Conservation (phyloP, 2,329 filamentous ascomycete species). For the Cordyceps pruinosa region DNA sequence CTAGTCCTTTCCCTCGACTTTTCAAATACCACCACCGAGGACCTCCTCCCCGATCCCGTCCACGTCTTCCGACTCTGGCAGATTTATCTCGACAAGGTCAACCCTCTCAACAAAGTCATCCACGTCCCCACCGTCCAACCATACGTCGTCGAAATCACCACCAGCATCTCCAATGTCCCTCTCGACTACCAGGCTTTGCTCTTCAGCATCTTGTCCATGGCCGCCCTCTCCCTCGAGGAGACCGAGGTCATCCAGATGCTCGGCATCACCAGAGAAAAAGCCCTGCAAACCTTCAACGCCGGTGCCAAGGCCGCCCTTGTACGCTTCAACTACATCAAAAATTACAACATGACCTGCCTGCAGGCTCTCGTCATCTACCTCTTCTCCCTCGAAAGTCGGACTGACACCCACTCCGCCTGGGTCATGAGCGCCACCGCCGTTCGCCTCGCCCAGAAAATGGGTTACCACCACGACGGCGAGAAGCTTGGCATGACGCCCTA, state of each 20-base stretch:
- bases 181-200: slow-evolving; percentile 54
- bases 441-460: slow-evolving; percentile 61
- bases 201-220: slow-evolving; percentile 59
- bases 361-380: slow-evolving; percentile 54
- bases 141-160: slow-evolving; percentile 55
- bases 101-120: slow-evolving; percentile 65
- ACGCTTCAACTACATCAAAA: slow-evolving; percentile 50
- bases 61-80: slow-evolving; percentile 70
- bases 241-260: slow-evolving; percentile 49
- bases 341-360: slow-evolving; percentile 50
- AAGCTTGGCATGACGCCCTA: slow-evolving; percentile 50
- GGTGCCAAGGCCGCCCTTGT: slow-evolving; percentile 45
- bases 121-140: slow-evolving; percentile 65
- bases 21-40: slow-evolving; percentile 33
- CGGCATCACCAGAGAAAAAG: slow-evolving; percentile 41
- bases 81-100: slow-evolving; percentile 64
- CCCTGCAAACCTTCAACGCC: slow-evolving; percentile 43
- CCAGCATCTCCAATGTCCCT: slow-evolving; percentile 47
- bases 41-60: slow-evolving; percentile 56
- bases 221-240: slow-evolving; percentile 47
- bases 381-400: slow-evolving; percentile 50
- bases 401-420: slow-evolving; percentile 54
- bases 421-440: slow-evolving; percentile 54
- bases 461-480: slow-evolving; percentile 56
- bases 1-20: slow-evolving; percentile 40